phyloP scores from a whole-genome alignment of 116 monocot genomes.

The Phalaenopsis hybrid region DNA sequence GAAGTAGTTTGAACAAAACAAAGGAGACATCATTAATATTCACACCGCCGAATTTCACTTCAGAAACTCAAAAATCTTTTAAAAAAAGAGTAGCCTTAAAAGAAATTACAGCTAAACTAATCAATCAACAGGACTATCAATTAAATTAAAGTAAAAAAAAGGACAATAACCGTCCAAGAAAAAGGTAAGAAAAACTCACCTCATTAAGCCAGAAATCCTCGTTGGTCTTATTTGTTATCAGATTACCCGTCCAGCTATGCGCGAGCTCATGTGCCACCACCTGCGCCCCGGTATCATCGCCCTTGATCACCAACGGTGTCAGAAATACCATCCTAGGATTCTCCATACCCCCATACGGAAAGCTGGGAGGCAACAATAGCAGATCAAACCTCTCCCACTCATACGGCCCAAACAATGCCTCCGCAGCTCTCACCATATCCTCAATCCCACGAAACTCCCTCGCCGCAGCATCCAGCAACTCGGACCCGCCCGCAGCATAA shows the following conservation, averaged over 20 bases:
- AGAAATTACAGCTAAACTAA: too few relatives aligned
- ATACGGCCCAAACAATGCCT: constrained; percentile 75
- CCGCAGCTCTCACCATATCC: constrained; percentile 81
- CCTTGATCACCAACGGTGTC: constrained; percentile 82
- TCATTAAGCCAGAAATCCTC: constrained; percentile 99
- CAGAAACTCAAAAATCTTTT: too few relatives aligned
- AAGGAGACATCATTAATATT: too few relatives aligned
- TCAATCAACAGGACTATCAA: too few relatives aligned
- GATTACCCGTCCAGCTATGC: constrained; percentile 96
- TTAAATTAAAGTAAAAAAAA: not conserved
- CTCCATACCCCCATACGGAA: constrained; percentile 97
- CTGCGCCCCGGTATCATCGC: constrained; percentile 82
- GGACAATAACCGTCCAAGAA: not conserved
- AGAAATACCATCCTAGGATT: constrained; percentile 91
- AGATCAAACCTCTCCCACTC: constrained; percentile 96
- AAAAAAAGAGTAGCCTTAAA: too few relatives aligned
- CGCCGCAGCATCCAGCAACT: constrained; percentile 56
- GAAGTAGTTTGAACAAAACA: too few relatives aligned
- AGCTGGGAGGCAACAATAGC: constrained; percentile 80
- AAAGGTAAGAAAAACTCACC: constrained; percentile 24
- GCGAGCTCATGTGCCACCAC: constrained; percentile 96
- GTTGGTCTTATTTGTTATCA: constrained; percentile 94
- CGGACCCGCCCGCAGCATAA: constrained; percentile 55
- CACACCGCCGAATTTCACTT: too few relatives aligned
- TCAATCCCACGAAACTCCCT: constrained; percentile 77